phyloP scores from a whole-genome alignment of 2,329 filamentous ascomycete genomes.

The Trichoderma lentiforme region DNA sequence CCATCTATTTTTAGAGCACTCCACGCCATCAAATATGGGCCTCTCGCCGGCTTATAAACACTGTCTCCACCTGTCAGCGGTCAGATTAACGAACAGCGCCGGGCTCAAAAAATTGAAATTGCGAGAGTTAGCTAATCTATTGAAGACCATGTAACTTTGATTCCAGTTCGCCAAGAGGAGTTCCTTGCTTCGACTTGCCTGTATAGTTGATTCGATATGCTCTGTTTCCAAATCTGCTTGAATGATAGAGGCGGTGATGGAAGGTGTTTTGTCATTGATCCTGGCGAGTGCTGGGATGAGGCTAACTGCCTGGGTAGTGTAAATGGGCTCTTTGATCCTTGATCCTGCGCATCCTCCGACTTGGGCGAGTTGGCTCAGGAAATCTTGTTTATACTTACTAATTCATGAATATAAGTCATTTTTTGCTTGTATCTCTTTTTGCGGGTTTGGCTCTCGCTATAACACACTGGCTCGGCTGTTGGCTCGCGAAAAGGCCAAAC shows the following conservation, averaged over 20 bases:
- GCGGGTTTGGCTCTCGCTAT: background rate
- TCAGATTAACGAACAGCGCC: background rate
- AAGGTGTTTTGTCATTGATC: background rate
- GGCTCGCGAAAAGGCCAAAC: background rate
- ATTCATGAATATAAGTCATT: background rate
- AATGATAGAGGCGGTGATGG: background rate
- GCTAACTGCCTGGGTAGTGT: background rate
- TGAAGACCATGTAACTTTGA: background rate
- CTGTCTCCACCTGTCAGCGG: background rate
- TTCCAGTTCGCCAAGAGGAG: background rate
- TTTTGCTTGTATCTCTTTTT: background rate
- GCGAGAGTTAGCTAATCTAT: background rate
- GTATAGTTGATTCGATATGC: background rate
- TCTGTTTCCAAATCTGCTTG: background rate
- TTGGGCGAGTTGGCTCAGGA: background rate
- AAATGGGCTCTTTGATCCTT: background rate
- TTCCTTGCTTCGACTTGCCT: background rate
- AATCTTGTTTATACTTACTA: background rate
- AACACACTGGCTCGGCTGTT: background rate
- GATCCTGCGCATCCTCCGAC: background rate
- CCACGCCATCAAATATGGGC: background rate
- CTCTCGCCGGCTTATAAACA: background rate
- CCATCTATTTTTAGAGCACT: slow-evolving; percentile 1
- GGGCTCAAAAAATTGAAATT: background rate
- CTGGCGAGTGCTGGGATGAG: background rate